Evolutionary conservation across 2,329 filamentous ascomycete species (phyloP).

Genomic region (Colletotrichum lindemuthianum): DNA sequence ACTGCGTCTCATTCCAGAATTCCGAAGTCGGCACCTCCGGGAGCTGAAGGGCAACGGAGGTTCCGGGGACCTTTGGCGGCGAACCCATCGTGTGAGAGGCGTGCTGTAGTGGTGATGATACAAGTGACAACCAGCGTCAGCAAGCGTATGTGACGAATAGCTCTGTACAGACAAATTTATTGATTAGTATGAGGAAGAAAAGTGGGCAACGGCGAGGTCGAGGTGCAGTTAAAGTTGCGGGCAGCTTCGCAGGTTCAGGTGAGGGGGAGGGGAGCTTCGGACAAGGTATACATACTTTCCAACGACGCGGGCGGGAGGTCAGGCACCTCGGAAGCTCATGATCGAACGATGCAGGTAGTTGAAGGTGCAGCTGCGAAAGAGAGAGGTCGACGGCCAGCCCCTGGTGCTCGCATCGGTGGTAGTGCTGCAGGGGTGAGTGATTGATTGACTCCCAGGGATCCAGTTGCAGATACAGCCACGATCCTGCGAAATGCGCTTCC

Average conservation of each 20-base stretch:
- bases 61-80: conserved; percentile 10
- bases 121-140: neutral
- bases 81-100: conserved; percentile 18
- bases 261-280: conserved; percentile 27
- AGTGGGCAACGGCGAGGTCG: neutral
- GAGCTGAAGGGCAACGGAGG: conserved; percentile 6
- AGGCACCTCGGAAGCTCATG: conserved; percentile 36
- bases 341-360: conserved; percentile 22
- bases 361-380: conserved; percentile 3
- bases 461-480: no score
- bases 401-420: conserved; percentile 22
- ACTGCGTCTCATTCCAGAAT: conserved; percentile 60
- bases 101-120: neutral
- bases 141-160: no score
- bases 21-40: conserved; percentile 39
- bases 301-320: conserved; percentile 2
- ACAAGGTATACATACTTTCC: conserved; percentile 18
- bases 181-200: neutral
- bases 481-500: no score
- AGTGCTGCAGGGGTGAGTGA: conserved; percentile 30
- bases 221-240: neutral
- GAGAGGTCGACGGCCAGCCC: conserved; percentile 24
- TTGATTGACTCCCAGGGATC: conserved; percentile 21
- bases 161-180: no score
- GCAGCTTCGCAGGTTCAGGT: neutral